Percentiles rank a stretch among this genome's conserved stretches.
phyloP scores from a whole-genome alignment of 2,329 filamentous ascomycete species.

The Sarocladium oryzae region DNA sequence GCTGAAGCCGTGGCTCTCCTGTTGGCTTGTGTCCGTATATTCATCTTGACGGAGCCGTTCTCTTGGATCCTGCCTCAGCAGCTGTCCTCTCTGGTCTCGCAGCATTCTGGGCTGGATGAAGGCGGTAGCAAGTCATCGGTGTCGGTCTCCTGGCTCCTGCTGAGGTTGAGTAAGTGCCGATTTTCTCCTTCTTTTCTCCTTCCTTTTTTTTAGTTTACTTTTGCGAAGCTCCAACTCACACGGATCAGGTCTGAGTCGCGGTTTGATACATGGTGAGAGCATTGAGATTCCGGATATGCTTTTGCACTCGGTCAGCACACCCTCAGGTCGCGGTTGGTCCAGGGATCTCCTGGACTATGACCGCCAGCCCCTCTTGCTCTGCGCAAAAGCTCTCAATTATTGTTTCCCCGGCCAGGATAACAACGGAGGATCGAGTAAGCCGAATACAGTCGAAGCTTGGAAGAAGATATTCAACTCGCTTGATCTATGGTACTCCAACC shows the following conservation, averaged over 20 bases:
- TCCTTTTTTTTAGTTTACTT: no score
- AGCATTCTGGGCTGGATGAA: neutral
- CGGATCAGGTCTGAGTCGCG: conserved; percentile 23
- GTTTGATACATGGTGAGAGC: conserved; percentile 20
- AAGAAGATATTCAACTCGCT: conserved; percentile 24
- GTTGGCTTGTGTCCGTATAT: neutral
- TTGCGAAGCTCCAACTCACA: no score
- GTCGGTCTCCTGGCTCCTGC: conserved; percentile 18
- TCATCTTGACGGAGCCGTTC: conserved; percentile 12
- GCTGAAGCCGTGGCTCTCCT: neutral
- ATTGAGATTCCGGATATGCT: conserved; percentile 21
- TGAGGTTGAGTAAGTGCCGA: conserved; percentile 19
- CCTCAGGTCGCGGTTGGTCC: conserved; percentile 13
- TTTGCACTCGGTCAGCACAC: conserved; percentile 14
- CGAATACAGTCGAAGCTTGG: conserved; percentile 22
- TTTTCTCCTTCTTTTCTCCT: no score
- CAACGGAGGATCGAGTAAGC: conserved; percentile 9
- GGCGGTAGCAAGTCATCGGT: neutral
- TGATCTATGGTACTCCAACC: conserved; percentile 24
- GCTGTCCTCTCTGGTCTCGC: neutral
- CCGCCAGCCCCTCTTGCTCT: conserved; percentile 24
- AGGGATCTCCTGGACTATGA: conserved; percentile 17
- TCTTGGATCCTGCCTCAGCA: neutral
- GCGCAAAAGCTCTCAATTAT: conserved; percentile 27
- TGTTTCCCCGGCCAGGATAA: conserved; percentile 16